These are phyloP conservation scores for Citrus medica DNA, from an alignment of 345 rosid genomes.

Conservation along the genomic window DNA sequence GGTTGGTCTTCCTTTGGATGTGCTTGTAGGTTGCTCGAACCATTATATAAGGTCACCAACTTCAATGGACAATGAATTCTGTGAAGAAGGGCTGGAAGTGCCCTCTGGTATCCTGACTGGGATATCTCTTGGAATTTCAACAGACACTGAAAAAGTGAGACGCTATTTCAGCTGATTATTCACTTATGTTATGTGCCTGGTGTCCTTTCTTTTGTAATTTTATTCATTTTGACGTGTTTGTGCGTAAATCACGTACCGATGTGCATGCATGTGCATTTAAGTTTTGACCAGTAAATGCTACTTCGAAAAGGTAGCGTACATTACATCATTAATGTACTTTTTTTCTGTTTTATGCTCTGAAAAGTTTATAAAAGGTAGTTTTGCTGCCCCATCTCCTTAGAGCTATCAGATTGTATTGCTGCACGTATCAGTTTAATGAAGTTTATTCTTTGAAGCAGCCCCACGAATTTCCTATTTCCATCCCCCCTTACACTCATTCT, in stretches of 20 bases:
- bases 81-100: slow-evolving; percentile 35
- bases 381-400: not conserved
- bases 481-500: not conserved
- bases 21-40: slow-evolving; percentile 17
- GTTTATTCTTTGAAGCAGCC: not conserved
- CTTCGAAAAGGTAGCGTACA: not conserved
- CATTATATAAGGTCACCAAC: slow-evolving; percentile 2
- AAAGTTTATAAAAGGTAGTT: not conserved
- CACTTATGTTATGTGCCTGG: not conserved
- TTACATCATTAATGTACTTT: not conserved
- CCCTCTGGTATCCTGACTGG: slow-evolving; percentile 42
- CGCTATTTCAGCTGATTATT: slow-evolving; percentile 9
- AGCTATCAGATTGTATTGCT: not conserved
- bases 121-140: slow-evolving; percentile 40
- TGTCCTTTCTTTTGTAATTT: not conserved
- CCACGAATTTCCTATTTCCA: not conserved
- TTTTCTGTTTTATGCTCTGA: not conserved
- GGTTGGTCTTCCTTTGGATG: not conserved
- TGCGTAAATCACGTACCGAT: not conserved
- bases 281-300: not conserved
- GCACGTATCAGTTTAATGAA: not conserved
- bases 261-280: not conserved
- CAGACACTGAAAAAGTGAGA: slow-evolving; percentile 41
- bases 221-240: not conserved
- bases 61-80: slow-evolving; percentile 32